These are phyloP conservation scores for Clonostachys rhizophaga DNA, from an alignment of 2,329 filamentous ascomycete species.

Conservation along the genomic window DNA sequence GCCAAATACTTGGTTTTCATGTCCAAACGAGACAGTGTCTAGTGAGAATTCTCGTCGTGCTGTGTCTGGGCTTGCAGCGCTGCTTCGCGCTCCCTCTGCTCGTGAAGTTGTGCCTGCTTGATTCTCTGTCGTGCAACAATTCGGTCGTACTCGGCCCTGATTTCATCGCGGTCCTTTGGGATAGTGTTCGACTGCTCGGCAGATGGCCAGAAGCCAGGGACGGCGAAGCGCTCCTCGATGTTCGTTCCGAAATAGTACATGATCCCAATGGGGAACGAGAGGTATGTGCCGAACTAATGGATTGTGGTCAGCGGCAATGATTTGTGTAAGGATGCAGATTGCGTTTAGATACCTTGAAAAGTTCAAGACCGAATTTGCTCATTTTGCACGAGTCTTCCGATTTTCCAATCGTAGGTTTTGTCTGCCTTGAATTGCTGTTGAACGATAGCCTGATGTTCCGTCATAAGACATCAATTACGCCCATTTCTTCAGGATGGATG, in stretches of 20 bases:
- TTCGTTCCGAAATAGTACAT: constrained; percentile 99
- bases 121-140: constrained; percentile 64
- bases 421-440: not conserved
- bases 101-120: constrained; percentile 52
- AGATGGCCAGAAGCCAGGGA: constrained; percentile 92
- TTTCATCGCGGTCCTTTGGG: constrained; percentile 75
- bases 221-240: constrained; percentile 84
- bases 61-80: constrained; percentile 5
- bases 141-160: constrained; percentile 73
- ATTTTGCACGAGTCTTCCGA: constrained; percentile 32
- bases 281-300: constrained; percentile 89
- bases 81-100: constrained; percentile 21
- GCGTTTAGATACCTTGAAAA: constrained; percentile 66
- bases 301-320: not conserved
- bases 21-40: not conserved
- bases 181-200: constrained; percentile 71
- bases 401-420: not conserved
- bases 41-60: not conserved
- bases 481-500: no score
- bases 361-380: constrained; percentile 80
- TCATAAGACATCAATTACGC: no score
- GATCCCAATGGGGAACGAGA: constrained; percentile 97
- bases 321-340: not conserved
- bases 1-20: constrained; percentile 5
- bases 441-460: not conserved